Evolutionary conservation across 2,329 filamentous ascomycete species (phyloP).

Genomic region (Colletotrichum filicis): DNA sequence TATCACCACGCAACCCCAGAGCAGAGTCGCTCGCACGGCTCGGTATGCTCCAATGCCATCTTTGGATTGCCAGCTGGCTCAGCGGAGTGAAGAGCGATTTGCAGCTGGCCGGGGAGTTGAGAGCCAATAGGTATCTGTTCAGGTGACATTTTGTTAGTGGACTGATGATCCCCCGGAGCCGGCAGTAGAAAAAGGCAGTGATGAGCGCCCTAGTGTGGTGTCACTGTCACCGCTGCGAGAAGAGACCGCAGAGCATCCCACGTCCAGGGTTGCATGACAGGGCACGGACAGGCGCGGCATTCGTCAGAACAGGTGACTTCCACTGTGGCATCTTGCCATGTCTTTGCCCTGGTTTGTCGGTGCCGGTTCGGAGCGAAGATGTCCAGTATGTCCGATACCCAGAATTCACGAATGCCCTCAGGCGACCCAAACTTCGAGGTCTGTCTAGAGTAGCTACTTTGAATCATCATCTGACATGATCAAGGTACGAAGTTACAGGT

Average conservation of each 20-base stretch:
- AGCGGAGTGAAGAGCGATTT: not conserved
- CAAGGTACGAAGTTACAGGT: not conserved
- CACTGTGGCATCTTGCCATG: not conserved
- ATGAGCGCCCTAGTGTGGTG: constrained; percentile 20
- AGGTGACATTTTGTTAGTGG: constrained; percentile 17
- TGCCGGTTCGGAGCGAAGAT: not conserved
- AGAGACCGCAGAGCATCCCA: constrained; percentile 21
- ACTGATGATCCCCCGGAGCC: constrained; percentile 6
- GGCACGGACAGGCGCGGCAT: constrained; percentile 1
- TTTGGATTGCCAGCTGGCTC: not conserved
- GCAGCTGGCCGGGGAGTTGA: not conserved
- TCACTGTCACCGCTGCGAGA: not conserved
- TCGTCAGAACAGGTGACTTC: constrained; percentile 7
- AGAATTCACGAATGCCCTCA: not conserved
- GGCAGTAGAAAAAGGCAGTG: constrained; percentile 16
- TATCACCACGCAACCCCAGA: not conserved
- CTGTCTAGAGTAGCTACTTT: not conserved
- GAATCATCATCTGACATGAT: not conserved
- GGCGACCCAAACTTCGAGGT: not conserved
- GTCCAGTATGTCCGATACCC: not conserved
- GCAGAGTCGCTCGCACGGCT: not conserved
- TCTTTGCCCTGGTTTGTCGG: not conserved
- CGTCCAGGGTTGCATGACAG: constrained; percentile 8
- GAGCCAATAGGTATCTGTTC: not conserved
- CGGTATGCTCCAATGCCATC: not conserved